Percentiles rank a stretch among this genome's conserved stretches.
Conservation (phyloP, 768 basidiomycete species). For the Ramaria rubella region DNA sequence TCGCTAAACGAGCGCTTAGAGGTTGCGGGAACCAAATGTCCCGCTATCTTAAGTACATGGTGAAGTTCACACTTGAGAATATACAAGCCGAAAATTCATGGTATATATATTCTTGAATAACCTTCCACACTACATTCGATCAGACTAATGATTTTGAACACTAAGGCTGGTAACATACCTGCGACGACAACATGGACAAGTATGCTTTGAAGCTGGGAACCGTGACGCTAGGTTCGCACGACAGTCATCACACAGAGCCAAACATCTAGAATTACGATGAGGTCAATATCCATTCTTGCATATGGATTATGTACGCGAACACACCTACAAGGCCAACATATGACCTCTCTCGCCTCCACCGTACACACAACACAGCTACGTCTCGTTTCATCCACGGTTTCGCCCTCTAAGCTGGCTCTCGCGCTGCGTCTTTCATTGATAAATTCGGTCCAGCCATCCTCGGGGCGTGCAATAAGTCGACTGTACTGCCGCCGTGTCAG, state of each 20-base stretch:
- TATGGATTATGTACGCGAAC: constrained; percentile 14
- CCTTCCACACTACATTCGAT: constrained; percentile 37
- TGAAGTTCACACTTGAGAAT: no score
- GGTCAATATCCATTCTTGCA: not conserved
- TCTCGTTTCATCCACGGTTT: constrained; percentile 18
- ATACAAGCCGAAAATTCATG: constrained; percentile 28
- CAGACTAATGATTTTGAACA: not conserved
- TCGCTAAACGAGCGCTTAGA: no score
- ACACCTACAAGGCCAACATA: constrained; percentile 83
- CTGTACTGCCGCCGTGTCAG: constrained; percentile 45
- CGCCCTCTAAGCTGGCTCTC: constrained; percentile 10
- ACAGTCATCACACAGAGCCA: constrained; percentile 62
- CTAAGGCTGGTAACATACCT: constrained; percentile 25
- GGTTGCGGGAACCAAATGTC: no score
- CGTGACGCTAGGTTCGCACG: constrained; percentile 53
- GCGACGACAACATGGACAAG: constrained; percentile 59
- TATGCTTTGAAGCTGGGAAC: constrained; percentile 49
- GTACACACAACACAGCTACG: constrained; percentile 66
- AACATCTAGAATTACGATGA: constrained; percentile 26
- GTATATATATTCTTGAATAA: constrained; percentile 57
- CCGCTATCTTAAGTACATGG: no score
- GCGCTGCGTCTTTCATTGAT: constrained; percentile 24
- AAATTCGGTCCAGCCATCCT: constrained; percentile 27
- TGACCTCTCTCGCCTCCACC: constrained; percentile 57
- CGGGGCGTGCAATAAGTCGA: constrained; percentile 26